Percentiles rank a stretch among this genome's conserved stretches.
These are phyloP conservation scores for Trichoderma parareesei DNA, from an alignment of 495 filamentous ascomycete species.

Conservation along the genomic window DNA sequence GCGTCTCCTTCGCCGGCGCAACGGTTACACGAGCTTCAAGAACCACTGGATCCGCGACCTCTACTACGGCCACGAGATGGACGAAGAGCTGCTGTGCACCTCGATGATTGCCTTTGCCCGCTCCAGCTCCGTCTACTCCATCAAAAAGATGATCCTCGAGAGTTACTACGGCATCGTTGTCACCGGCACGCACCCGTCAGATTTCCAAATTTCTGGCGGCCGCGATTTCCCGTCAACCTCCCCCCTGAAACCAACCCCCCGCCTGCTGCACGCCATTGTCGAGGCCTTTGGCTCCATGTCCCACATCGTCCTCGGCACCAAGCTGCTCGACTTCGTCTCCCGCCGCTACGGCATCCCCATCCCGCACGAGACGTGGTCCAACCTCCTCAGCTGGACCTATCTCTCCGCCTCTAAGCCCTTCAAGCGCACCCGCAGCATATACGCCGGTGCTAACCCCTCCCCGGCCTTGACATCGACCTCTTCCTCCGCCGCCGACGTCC, in stretches of 20 bases:
- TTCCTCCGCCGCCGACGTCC: constrained; percentile 15
- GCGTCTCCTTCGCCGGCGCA: background rate
- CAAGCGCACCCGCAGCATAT: constrained; percentile 22
- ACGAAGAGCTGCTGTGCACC: constrained; percentile 25
- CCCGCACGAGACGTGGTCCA: constrained; percentile 23
- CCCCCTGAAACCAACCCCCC: constrained; percentile 20
- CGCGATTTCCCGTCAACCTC: constrained; percentile 2
- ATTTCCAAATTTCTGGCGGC: constrained; percentile 12
- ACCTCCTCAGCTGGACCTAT: constrained; percentile 30
- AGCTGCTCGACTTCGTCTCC: constrained; percentile 25
- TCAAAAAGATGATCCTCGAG: constrained; percentile 20
- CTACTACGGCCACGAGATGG: constrained; percentile 20
- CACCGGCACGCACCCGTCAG: background rate
- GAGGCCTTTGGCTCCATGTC: constrained; percentile 28
- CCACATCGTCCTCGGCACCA: constrained; percentile 23
- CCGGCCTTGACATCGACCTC: constrained; percentile 13
- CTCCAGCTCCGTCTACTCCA: constrained; percentile 15
- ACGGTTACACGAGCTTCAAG: constrained; percentile 4
- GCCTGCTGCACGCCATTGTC: constrained; percentile 27
- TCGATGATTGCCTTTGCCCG: constrained; percentile 25
- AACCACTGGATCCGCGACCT: constrained; percentile 2
- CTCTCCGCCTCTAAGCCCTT: constrained; percentile 20
- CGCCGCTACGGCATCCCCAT: constrained; percentile 22
- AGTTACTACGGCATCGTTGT: constrained; percentile 10
- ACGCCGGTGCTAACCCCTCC: constrained; percentile 11